Evolutionary conservation across 352 stramenopile genomes (phyloP).

Genomic region (Phytophthora constricta): DNA sequence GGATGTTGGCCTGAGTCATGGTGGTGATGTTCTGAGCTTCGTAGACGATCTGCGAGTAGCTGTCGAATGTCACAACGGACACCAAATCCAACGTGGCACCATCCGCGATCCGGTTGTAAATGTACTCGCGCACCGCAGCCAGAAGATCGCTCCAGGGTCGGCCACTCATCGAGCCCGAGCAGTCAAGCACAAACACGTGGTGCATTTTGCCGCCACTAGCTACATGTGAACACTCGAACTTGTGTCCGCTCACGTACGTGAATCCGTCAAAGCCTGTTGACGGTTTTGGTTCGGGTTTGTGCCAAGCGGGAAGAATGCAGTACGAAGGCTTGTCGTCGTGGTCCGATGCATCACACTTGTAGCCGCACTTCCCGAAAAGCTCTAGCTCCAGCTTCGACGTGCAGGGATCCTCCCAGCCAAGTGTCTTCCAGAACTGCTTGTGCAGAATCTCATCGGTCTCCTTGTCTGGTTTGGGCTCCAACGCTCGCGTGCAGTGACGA

Average conservation of each 20-base stretch:
- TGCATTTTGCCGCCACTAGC: constrained; percentile 61
- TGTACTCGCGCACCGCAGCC: constrained; percentile 62
- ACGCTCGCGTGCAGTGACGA: constrained; percentile 62
- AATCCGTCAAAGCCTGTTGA: constrained; percentile 45
- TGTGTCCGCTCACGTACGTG: constrained; percentile 68
- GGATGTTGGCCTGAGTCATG: constrained; percentile 35
- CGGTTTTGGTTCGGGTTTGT: constrained; percentile 42
- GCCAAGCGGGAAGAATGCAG: constrained; percentile 75
- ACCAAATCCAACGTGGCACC: constrained; percentile 67
- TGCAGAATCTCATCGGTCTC: constrained; percentile 79
- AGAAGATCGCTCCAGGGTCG: constrained; percentile 65
- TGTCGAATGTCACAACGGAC: constrained; percentile 77
- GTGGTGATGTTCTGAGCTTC: constrained; percentile 61
- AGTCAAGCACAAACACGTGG: constrained; percentile 85
- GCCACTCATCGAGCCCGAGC: constrained; percentile 77
- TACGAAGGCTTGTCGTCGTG: constrained; percentile 65
- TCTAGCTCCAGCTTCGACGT: constrained; percentile 59
- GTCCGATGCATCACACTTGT: constrained; percentile 69
- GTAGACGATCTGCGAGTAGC: constrained; percentile 45
- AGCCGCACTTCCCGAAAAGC: constrained; percentile 77
- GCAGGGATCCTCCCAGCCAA: constrained; percentile 80
- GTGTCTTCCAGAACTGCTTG: constrained; percentile 76
- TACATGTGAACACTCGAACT: constrained; percentile 79
- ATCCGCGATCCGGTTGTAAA: constrained; percentile 69
- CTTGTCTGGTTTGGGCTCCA: constrained; percentile 61